Evolutionary conservation across 345 rosid genomes (phyloP).

Genomic region (Geranium brycei): DNA sequence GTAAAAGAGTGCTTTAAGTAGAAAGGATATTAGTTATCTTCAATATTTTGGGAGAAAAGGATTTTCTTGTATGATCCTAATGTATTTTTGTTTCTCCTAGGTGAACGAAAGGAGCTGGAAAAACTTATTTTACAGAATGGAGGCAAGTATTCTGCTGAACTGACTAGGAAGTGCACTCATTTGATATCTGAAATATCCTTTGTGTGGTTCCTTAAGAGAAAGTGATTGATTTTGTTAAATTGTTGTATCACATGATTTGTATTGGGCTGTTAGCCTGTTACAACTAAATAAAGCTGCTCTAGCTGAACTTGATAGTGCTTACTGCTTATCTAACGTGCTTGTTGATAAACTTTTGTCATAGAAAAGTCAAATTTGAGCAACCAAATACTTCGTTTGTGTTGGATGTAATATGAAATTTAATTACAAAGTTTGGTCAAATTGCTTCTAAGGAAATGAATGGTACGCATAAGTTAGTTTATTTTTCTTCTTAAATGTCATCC

Average conservation of each 20-base stretch:
- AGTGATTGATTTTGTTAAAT: background rate
- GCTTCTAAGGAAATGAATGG: background rate
- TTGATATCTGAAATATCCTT: conserved; percentile 91
- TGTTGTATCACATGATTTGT: background rate
- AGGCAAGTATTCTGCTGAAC: conserved; percentile 75
- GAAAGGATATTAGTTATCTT: background rate
- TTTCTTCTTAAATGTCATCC: background rate
- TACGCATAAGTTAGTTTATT: too few species aligned
- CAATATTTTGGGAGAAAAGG: background rate
- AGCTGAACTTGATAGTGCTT: too few species aligned
- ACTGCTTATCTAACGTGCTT: background rate
- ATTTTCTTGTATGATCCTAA: background rate
- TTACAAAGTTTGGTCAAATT: background rate
- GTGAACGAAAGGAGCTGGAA: conserved; percentile 65
- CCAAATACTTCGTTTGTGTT: background rate
- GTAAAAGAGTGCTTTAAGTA: conserved; percentile 13
- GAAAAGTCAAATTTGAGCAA: background rate
- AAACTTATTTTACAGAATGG: conserved; percentile 51
- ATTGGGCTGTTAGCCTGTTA: too few species aligned
- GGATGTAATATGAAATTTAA: background rate
- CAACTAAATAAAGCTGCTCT: too few species aligned
- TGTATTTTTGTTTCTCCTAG: conserved; percentile 29
- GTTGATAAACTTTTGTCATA: background rate
- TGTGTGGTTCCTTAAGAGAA: conserved; percentile 12
- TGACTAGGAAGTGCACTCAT: conserved; percentile 80